These are phyloP conservation scores for Cymbopogon citratus DNA, from an alignment of 176 grass and related monocot genomes.

Conservation along the genomic window DNA sequence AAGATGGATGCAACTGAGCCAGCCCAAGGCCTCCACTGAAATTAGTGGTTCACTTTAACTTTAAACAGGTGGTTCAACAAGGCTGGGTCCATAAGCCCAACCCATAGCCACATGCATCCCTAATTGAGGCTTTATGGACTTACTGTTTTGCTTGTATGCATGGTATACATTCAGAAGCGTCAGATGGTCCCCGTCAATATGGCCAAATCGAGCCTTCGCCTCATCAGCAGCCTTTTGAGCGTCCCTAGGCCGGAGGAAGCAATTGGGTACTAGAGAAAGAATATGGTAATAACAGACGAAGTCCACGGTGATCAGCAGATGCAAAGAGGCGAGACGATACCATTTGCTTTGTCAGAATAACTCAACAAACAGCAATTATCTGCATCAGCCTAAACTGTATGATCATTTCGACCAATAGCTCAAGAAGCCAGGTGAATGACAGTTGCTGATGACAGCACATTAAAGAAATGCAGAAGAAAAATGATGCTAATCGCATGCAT, in stretches of 20 bases:
- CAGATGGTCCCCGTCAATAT: constrained; percentile 88
- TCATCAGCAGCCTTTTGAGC: constrained; percentile 98
- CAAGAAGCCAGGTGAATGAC: constrained; percentile 57
- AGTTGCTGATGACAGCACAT: constrained; percentile 53
- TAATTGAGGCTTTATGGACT: constrained; percentile 16
- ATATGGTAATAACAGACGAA: constrained; percentile 74
- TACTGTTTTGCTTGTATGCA: constrained; percentile 97
- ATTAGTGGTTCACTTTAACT: neutral
- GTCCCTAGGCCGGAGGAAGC: constrained; percentile 97
- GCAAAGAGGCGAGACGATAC: constrained; percentile 75
- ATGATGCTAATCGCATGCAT: neutral
- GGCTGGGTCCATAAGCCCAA: neutral
- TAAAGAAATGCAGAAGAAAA: constrained; percentile 4
- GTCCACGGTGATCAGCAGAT: constrained; percentile 89
- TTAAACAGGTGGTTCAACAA: neutral
- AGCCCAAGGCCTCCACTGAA: neutral
- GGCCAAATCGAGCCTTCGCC: constrained; percentile 89
- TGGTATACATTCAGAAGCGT: constrained; percentile 91
- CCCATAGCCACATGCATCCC: neutral
- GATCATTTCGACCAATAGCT: constrained; percentile 62
- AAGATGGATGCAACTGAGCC: neutral
- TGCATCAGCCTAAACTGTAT: constrained; percentile 71
- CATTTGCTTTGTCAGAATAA: constrained; percentile 38
- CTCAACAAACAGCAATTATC: constrained; percentile 75
- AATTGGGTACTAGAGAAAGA: constrained; percentile 99